phyloP scores from a whole-genome alignment of 2,329 filamentous ascomycete species.

The Sarocladium kiliense region DNA sequence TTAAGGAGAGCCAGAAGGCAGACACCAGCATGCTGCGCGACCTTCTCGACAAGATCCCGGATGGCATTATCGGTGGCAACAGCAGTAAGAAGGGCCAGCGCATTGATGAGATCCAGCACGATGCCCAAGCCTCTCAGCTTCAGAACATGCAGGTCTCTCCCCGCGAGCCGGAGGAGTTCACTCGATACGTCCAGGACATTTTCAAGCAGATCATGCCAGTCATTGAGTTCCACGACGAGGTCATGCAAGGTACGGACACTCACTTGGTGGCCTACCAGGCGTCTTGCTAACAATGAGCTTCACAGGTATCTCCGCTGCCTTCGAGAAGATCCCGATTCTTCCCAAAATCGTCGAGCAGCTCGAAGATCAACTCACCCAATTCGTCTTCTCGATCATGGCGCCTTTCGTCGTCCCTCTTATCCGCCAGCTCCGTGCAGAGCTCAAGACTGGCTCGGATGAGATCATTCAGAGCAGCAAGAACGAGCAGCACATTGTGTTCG shows the following conservation, averaged over 20 bases:
- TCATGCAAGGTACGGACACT: slow-evolving; percentile 56
- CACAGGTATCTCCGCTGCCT: slow-evolving; percentile 59
- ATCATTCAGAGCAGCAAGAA: slow-evolving; percentile 80
- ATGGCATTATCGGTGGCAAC: slow-evolving; percentile 70
- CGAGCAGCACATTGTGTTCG: slow-evolving; percentile 83
- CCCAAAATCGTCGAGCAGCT: slow-evolving; percentile 82
- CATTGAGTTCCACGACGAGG: slow-evolving; percentile 84
- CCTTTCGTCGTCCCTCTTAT: slow-evolving; percentile 85
- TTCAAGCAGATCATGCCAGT: slow-evolving; percentile 81
- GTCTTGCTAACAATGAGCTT: too few species aligned
- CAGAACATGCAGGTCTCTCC: slow-evolving; percentile 70
- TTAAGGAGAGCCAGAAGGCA: slow-evolving; percentile 57
- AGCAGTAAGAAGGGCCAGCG: slow-evolving; percentile 60
- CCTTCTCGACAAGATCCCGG: slow-evolving; percentile 75
- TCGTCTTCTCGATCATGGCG: slow-evolving; percentile 87
- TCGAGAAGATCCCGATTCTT: slow-evolving; percentile 81
- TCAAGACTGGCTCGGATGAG: slow-evolving; percentile 78
- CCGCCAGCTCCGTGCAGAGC: slow-evolving; percentile 78
- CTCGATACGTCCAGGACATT: slow-evolving; percentile 66
- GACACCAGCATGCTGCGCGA: slow-evolving; percentile 74
- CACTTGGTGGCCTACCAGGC: too few species aligned
- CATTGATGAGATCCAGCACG: slow-evolving; percentile 73
- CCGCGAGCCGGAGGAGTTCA: slow-evolving; percentile 78
- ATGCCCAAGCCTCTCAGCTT: slow-evolving; percentile 70
- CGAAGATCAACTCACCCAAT: slow-evolving; percentile 80